Percentiles rank a stretch among this genome's conserved stretches.
Conservation (phyloP, 495 filamentous ascomycete species). For the Bacidia rubella region DNA sequence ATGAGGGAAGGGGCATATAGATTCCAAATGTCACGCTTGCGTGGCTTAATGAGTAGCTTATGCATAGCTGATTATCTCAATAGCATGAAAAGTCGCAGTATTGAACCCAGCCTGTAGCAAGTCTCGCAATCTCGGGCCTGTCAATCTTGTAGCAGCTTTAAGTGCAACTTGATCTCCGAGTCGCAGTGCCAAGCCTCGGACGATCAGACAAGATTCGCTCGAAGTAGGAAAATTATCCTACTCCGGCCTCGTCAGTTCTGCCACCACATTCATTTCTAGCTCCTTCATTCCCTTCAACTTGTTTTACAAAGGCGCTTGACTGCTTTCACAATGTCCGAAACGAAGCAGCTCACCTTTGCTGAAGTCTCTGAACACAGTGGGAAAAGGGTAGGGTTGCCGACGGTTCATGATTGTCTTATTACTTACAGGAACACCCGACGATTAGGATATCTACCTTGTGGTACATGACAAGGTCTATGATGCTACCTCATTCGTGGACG, state of each 20-base stretch:
- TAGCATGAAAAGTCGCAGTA: too few species aligned
- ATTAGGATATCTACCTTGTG: slow-evolving; percentile 66
- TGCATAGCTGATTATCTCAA: neutral
- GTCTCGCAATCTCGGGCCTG: too few species aligned
- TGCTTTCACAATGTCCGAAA: slow-evolving; percentile 43
- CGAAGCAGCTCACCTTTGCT: slow-evolving; percentile 64
- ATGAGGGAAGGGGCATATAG: neutral
- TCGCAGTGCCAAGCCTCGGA: too few species aligned
- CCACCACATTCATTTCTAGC: neutral
- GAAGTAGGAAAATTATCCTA: too few species aligned
- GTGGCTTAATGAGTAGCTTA: neutral
- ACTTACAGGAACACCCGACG: neutral
- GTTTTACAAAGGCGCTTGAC: neutral
- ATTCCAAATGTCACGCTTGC: neutral
- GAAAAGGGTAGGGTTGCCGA: slow-evolving; percentile 48
- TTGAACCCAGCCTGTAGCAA: too few species aligned
- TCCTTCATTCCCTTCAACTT: neutral
- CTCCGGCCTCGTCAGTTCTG: too few species aligned
- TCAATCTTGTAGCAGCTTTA: too few species aligned
- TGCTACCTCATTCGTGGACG: slow-evolving; percentile 75
- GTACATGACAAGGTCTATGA: slow-evolving; percentile 97
- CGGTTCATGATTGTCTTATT: neutral
- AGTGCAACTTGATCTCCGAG: too few species aligned
- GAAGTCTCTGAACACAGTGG: slow-evolving; percentile 78
- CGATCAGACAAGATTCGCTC: too few species aligned